Evolutionary conservation across 1,139 yeast genomes (phyloP), one percentile per base, ranked within the genome.

Genomic region (Spathaspora sp.): DNA sequence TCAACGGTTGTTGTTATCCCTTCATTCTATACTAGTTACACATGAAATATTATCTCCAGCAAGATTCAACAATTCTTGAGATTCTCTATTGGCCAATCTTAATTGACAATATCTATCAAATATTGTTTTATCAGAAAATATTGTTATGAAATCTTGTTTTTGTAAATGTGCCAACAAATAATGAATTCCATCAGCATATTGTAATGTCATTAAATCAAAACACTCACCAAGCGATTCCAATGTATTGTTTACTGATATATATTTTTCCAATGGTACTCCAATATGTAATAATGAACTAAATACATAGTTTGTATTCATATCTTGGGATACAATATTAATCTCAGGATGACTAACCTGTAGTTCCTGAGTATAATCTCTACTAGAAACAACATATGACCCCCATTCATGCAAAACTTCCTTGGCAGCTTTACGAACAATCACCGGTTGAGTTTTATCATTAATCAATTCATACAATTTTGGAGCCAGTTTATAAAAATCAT

Each of bases 341-440:
- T 20, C 26, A 37, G 26, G 26, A 11, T 24, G n/a, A 24, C 11
- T 7, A 20, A 37, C 15, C 11, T 20, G 26, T 24, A 20, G 17
- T 11, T 11, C 26, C 15, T 37, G 39, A 17, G 34, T 34, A 26
- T 34, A 41, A n/a, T 42, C 29, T 10, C 44, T n/a, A 38, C 38
- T 37, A 10, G 44, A 42, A 9, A 29, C 39, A 15, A 42, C 20
- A 29, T 25, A 42, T 10, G 40, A 36, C 17, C 31, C 34, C 44
- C 44, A 42, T 36, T 42, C 44, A 10, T 37, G 25, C 23, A 42
- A 38, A 16, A 42, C 44, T 17, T 38, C 34, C 11, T n/a, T 15
- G 8, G 44, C 40, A 5, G 23, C 44, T 11, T 25, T 13, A 7
- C 24, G 29, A 9, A 42, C 25, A n/a, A 36, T 15, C 16, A 29